phyloP scores from a whole-genome alignment of 495 filamentous ascomycete species.

The Saxophila tyrrhenica region DNA sequence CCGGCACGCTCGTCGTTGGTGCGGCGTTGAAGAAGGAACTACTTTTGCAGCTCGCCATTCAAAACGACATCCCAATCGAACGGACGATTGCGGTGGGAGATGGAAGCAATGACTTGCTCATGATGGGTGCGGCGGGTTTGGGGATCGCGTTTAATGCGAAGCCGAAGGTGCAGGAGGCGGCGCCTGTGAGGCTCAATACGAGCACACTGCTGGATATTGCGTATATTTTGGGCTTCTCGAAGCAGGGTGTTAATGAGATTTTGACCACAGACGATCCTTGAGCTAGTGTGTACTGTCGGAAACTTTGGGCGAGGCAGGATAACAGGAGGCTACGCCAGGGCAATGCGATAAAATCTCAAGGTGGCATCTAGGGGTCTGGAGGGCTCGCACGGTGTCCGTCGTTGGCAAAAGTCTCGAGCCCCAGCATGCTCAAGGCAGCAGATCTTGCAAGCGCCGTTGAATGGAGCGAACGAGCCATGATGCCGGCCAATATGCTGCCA shows the following conservation, averaged over 20 bases:
- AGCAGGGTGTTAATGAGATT: conserved; percentile 23
- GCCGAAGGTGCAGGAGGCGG: conserved; percentile 76
- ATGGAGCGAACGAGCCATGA: too few species aligned
- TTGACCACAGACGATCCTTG: neutral
- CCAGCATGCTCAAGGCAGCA: too few species aligned
- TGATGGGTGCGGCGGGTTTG: conserved; percentile 80
- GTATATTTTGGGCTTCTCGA: conserved; percentile 67
- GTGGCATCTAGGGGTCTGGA: too few species aligned
- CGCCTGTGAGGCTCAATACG: conserved; percentile 70
- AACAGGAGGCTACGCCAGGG: too few species aligned
- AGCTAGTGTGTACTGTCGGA: too few species aligned
- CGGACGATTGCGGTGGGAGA: conserved; percentile 83
- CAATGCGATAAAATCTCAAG: too few species aligned
- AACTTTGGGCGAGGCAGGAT: too few species aligned
- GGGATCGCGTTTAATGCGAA: conserved; percentile 94
- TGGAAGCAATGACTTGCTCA: conserved; percentile 87
- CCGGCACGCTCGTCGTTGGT: conserved; percentile 64
- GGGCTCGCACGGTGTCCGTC: too few species aligned
- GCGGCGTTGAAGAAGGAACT: conserved; percentile 67
- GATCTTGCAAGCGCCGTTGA: too few species aligned
- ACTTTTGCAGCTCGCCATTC: conserved; percentile 61
- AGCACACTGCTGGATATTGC: conserved; percentile 69
- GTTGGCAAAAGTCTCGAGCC: too few species aligned
- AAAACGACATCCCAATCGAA: conserved; percentile 57
- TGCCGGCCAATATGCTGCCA: too few species aligned